A percentile compares a stretch with the other conserved stretches of the same genome.
Conservation (phyloP, 1,139 yeast genomes). For the Suhomyces chickasaworum region DNA sequence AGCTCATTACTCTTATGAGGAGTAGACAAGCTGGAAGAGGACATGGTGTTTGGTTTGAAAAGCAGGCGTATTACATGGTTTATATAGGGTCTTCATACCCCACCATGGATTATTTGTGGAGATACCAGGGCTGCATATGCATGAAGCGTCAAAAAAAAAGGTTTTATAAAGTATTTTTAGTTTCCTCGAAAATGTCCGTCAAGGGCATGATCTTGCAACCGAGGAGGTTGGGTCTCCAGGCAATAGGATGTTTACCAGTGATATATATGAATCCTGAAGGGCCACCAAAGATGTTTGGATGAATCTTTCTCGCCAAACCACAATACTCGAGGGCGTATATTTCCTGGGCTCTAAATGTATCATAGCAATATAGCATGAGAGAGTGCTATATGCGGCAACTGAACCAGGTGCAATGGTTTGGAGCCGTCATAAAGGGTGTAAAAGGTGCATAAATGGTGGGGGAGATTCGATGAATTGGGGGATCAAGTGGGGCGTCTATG, state of each 20-base stretch:
- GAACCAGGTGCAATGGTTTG: background rate
- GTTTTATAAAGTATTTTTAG: background rate
- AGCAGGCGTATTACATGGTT: background rate
- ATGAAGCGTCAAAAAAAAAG: background rate
- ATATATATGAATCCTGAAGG: no score
- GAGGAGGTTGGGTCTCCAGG: background rate
- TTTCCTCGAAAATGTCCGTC: background rate
- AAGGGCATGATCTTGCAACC: background rate
- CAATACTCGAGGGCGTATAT: background rate
- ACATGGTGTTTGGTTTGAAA: background rate
- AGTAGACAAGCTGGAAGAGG: conserved; percentile 2
- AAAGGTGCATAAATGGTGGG: background rate
- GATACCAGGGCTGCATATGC: background rate
- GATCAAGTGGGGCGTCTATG: background rate
- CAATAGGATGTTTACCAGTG: background rate
- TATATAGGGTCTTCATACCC: background rate
- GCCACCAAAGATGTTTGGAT: background rate
- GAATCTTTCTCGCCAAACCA: background rate
- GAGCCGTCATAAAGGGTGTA: background rate
- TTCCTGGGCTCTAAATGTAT: background rate
- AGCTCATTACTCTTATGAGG: conserved; percentile 1
- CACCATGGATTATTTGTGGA: background rate
- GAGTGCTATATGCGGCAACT: background rate
- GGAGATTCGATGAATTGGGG: background rate
- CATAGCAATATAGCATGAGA: background rate